A percentile compares a stretch with the other conserved stretches of the same genome.
These are phyloP conservation scores for Aspergillus campestris DNA, from an alignment of 495 filamentous ascomycete genomes.

Conservation along the genomic window DNA sequence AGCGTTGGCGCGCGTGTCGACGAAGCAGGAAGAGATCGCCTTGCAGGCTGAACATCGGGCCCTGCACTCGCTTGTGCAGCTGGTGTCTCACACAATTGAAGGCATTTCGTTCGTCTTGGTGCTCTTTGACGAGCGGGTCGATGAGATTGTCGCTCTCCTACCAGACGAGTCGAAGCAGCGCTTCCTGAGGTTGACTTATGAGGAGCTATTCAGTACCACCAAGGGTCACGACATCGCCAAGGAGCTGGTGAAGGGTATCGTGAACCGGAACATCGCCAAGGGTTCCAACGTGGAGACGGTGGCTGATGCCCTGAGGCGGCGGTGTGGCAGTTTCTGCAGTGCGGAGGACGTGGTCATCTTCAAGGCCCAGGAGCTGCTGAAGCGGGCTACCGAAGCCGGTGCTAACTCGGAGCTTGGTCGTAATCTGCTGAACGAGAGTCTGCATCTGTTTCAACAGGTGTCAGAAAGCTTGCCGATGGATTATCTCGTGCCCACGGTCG, in stretches of 20 bases:
- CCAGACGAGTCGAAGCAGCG: conserved; percentile 56
- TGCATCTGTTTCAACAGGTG: conserved; percentile 81
- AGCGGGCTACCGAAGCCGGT: conserved; percentile 71
- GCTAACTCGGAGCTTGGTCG: conserved; percentile 69
- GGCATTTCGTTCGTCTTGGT: conserved; percentile 92
- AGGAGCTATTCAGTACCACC: conserved; percentile 69
- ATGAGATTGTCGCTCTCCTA: conserved; percentile 80
- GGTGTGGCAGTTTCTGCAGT: conserved; percentile 94
- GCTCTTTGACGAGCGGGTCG: conserved; percentile 83
- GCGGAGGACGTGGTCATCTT: conserved; percentile 95
- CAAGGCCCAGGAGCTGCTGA: conserved; percentile 92
- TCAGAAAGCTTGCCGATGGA: conserved; percentile 70
- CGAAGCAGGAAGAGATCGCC: conserved; percentile 79
- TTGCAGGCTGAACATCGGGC: conserved; percentile 91
- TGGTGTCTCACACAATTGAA: conserved; percentile 82
- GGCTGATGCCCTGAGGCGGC: conserved; percentile 78
- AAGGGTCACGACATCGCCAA: conserved; percentile 88
- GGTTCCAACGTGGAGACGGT: conserved; percentile 96
- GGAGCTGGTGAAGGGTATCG: conserved; percentile 93
- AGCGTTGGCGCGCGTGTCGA: conserved; percentile 58
- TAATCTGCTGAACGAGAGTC: conserved; percentile 75
- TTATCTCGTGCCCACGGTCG: conserved; percentile 67
- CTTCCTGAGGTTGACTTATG: conserved; percentile 71
- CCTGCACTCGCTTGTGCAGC: conserved; percentile 69
- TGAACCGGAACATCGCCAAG: conserved; percentile 91